phyloP scores from a whole-genome alignment of 2,329 filamentous ascomycete genomes.

The Ceratocystiopsis sp. region DNA sequence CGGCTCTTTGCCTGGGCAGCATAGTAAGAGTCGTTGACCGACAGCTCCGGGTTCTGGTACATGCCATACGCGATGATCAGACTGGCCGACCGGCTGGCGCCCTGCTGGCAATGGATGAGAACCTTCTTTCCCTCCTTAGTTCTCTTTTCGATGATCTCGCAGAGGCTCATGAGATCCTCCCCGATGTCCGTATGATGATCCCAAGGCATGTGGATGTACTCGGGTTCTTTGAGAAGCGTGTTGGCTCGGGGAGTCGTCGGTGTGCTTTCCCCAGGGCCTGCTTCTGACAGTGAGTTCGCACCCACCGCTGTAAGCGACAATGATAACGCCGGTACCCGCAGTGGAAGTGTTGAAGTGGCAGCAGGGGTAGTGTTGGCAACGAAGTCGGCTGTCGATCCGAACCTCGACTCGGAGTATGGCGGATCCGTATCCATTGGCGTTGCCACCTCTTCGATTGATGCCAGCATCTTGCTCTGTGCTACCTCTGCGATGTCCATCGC shows the following conservation, averaged over 20 bases:
- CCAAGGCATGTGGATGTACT: slow-evolving; percentile 79
- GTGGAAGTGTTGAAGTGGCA: background rate
- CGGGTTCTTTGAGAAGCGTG: slow-evolving; percentile 34
- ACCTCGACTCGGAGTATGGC: background rate
- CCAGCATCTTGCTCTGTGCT: too few species aligned
- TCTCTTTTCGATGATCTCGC: slow-evolving; percentile 57
- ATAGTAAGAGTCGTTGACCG: slow-evolving; percentile 70
- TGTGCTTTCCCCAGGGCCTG: slow-evolving; percentile 14
- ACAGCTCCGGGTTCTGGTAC: slow-evolving; percentile 59
- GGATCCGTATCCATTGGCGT: background rate
- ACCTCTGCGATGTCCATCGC: slow-evolving; percentile 38
- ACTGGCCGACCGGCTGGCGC: slow-evolving; percentile 70
- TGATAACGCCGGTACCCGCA: background rate
- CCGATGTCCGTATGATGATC: slow-evolving; percentile 80
- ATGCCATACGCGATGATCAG: slow-evolving; percentile 75
- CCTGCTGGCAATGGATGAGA: slow-evolving; percentile 71
- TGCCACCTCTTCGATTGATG: too few species aligned
- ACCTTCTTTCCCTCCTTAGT: slow-evolving; percentile 61
- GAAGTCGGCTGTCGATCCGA: too few species aligned
- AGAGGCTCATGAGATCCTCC: slow-evolving; percentile 56
- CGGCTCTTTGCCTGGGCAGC: slow-evolving; percentile 63
- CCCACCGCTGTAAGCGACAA: slow-evolving; percentile 13
- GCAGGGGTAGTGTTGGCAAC: too few species aligned
- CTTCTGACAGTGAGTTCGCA: too few species aligned
- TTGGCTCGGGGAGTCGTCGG: slow-evolving; percentile 41